Evolutionary conservation across 495 filamentous ascomycete species (phyloP).

Genomic region (Penicillium goetzii): DNA sequence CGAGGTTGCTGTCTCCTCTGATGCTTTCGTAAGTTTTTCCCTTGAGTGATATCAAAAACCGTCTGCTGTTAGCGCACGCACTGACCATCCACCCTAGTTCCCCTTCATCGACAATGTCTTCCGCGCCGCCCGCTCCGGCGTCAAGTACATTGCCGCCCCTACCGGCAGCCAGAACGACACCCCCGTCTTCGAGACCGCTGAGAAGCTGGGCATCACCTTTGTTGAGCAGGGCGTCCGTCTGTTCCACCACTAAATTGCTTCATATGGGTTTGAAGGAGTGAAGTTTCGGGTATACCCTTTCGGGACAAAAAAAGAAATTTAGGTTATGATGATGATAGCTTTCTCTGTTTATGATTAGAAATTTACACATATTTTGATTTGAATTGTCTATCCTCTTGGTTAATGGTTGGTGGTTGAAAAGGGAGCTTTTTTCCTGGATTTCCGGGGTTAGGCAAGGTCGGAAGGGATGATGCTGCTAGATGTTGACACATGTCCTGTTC

Average conservation of each 20-base stretch:
- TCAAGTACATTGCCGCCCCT: constrained; percentile 93
- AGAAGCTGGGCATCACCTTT: constrained; percentile 89
- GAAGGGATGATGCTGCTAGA: not conserved
- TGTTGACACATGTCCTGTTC: constrained; percentile 4
- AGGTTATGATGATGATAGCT: constrained; percentile 38
- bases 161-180: constrained; percentile 91
- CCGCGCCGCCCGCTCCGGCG: constrained; percentile 82
- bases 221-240: constrained; percentile 85
- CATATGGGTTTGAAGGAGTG: not conserved
- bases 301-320: constrained; percentile 28
- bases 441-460: constrained; percentile 4
- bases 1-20: constrained; percentile 84
- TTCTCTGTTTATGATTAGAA: constrained; percentile 35
- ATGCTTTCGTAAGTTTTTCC: constrained; percentile 80
- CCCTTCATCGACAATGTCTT: constrained; percentile 98
- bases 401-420: not conserved
- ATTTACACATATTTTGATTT: constrained; percentile 27
- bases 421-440: not conserved
- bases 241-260: constrained; percentile 75
- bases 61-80: constrained; percentile 17
- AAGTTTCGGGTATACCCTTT: constrained; percentile 15
- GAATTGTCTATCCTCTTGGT: not conserved
- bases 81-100: constrained; percentile 60
- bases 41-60: not conserved
- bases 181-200: constrained; percentile 86